Evolutionary conservation across 305 asterid genomes (phyloP), one percentile per base, ranked within the genome.

Genomic region (Fraxinus floribunda): DNA sequence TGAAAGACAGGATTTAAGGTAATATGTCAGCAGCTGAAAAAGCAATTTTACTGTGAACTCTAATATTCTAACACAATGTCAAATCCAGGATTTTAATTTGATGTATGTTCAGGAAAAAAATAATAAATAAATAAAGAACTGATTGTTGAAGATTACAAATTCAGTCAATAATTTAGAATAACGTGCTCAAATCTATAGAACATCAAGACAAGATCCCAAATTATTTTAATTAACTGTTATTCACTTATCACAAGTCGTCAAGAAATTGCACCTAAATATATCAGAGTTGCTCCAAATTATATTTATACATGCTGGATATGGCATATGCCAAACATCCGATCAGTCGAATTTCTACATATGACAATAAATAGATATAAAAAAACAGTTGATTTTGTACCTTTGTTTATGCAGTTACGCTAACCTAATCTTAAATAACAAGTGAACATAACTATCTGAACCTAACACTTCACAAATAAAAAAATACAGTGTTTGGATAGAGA

Each of bases 21-120:
- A 57, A 55, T 30, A 46, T 3, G 85, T 89, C 82, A 86, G 86
- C 15, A 38, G 82, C 49, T 41, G 13, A 57, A 82, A 82, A 77
- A 44, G 9, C 78, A 75, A 32, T 26, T 39, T 55, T 36, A 26
- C 77, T 52, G 80, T 29, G 83, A 68, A 55, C 26, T 55, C 66
- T 18, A 55, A 18, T 55, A 55, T n/a, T 55, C 64, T 8, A 22
- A 71, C 41, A 75, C 52, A 24, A 60, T 71, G 73, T n/a, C 75
- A 57, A 3, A 52, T 49, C 64, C 60, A 26, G 15, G 60, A 44
- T 77, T 38, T 7, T 68, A 30, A 11, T 13, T 15, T 15, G 20
- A 29, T 5, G 38, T 68, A 4, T 11, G 20, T 68, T 29, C 20
- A 11, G 3, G 49, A 9, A 39, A 39, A 39, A 35, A 20, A 80